Conservation (phyloP, 179 eudicot species). For the Patellifolia procumbens region DNA sequence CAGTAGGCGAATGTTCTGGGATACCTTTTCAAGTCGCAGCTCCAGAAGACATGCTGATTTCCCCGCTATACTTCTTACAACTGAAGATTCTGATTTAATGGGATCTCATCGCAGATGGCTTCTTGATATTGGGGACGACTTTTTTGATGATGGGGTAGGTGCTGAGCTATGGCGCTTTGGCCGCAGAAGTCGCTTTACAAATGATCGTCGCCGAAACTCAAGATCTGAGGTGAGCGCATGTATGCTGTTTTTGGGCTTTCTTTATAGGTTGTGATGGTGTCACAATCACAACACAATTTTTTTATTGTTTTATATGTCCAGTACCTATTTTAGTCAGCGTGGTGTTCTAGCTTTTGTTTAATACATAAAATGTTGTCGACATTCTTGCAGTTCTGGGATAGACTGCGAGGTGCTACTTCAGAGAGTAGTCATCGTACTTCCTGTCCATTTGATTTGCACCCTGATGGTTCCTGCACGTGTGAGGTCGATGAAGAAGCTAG, state of each 20-base stretch:
- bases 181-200: slow-evolving; percentile 45
- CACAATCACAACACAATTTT: not conserved
- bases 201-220: slow-evolving; percentile 52
- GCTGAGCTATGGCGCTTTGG: slow-evolving; percentile 44
- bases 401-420: slow-evolving; percentile 49
- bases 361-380: slow-evolving; percentile 13
- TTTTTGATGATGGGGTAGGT: slow-evolving; percentile 48
- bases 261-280: not conserved
- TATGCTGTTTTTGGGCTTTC: slow-evolving; percentile 1
- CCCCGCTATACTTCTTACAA: slow-evolving; percentile 48
- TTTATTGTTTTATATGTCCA: not conserved
- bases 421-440: slow-evolving; percentile 38
- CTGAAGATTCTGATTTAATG: slow-evolving; percentile 51
- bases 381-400: slow-evolving; percentile 59
- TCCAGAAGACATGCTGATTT: slow-evolving; percentile 62
- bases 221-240: slow-evolving; percentile 62
- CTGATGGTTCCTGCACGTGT: slow-evolving; percentile 71
- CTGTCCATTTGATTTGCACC: slow-evolving; percentile 74
- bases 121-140: slow-evolving; percentile 59
- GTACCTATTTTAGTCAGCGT: not conserved
- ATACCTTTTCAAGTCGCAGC: slow-evolving; percentile 65
- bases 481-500: slow-evolving; percentile 58
- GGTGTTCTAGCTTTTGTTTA: slow-evolving; percentile 5
- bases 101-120: slow-evolving; percentile 80
- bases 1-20: slow-evolving; percentile 69